Percentiles rank a stretch among this genome's conserved stretches.
Conservation (phyloP, 2,329 filamentous ascomycete species). For the Gaeumannomyces sp. region DNA sequence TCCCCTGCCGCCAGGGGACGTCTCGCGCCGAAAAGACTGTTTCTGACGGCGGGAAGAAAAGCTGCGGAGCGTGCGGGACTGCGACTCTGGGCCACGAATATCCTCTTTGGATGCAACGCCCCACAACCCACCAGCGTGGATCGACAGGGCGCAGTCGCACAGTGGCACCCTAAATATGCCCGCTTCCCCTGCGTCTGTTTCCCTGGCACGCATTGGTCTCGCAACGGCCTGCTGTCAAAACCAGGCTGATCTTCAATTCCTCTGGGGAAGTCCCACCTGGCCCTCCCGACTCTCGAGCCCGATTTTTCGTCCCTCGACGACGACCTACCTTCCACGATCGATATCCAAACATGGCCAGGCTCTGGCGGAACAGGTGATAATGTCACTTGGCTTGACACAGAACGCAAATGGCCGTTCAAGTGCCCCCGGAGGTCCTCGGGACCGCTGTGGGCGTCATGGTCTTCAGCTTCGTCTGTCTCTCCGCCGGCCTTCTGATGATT, state of each 20-base stretch:
- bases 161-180: neutral
- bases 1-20: neutral
- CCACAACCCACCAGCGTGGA: too few relatives aligned
- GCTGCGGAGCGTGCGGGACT: neutral
- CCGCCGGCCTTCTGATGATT: conserved; percentile 25
- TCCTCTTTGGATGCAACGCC: neutral
- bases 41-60: neutral
- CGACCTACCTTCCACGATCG: neutral
- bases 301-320: neutral
- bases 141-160: neutral
- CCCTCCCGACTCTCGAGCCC: neutral
- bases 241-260: neutral
- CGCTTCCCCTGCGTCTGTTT: neutral
- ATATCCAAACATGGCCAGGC: neutral
- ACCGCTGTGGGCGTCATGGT: conserved; percentile 27
- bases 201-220: too few relatives aligned
- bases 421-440: conserved; percentile 28
- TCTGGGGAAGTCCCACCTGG: neutral
- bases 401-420: conserved; percentile 28
- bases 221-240: neutral
- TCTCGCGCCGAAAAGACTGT: neutral
- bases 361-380: neutral
- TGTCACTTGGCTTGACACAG: conserved; percentile 3
- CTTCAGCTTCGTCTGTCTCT: conserved; percentile 30
- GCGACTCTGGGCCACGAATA: too few relatives aligned